Evolutionary conservation across 371 early-diverging fungal genomes (phyloP).

Genomic region (Mucor velutinosus): DNA sequence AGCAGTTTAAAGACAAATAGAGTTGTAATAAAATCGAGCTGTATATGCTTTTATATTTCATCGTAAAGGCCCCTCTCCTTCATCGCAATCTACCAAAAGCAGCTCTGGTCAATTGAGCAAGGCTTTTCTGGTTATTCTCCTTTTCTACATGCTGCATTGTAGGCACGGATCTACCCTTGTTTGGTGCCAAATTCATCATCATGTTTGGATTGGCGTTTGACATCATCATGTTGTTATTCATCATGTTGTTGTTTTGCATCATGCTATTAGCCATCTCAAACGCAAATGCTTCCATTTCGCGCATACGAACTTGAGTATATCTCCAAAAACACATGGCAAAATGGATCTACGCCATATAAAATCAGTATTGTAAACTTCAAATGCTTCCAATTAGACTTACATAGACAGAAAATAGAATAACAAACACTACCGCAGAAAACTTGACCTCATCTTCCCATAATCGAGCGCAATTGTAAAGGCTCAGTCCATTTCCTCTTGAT

Average conservation of each 20-base stretch:
- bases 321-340: slow-evolving; percentile 23
- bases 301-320: slow-evolving; percentile 12
- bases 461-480: slow-evolving; percentile 26
- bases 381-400: neutral
- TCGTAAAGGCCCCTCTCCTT: neutral
- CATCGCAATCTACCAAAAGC: slow-evolving; percentile 3
- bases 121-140: slow-evolving; percentile 27
- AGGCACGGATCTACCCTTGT: neutral
- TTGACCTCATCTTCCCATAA: slow-evolving; percentile 33
- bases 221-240: neutral
- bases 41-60: too few species aligned
- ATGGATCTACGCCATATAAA: slow-evolving; percentile 6
- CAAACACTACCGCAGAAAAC: slow-evolving; percentile 15
- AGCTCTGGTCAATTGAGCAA: slow-evolving; percentile 24
- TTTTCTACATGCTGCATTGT: neutral
- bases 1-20: too few species aligned
- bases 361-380: neutral
- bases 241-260: neutral
- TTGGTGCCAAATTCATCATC: slow-evolving; percentile 23
- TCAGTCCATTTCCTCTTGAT: neutral
- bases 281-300: neutral
- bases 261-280: neutral
- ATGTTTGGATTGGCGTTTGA: neutral
- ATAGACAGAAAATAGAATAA: slow-evolving; percentile 24
- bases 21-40: too few species aligned